Base-by-base conservation (phyloP, 305 asterid species). In the Petunia hybrid region DNA sequence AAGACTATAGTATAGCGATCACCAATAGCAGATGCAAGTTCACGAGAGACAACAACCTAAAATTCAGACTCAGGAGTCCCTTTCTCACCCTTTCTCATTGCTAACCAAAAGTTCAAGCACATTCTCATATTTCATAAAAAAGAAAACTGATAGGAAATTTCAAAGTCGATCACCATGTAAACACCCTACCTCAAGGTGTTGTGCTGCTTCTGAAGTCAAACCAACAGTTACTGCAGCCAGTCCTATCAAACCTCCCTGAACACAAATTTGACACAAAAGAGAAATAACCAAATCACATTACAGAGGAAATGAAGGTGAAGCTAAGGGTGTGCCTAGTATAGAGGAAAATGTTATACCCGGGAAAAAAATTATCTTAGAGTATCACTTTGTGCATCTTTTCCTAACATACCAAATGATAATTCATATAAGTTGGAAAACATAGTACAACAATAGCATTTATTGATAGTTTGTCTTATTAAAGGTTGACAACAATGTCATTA, bases 221-320 rank as follows among this genome's bases (percentile, higher is more conserved):
- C 97, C 98, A 68, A 97, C 98, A 43, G 99, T 97, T 35, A 93
- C 98, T 43, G 99, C 98, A 8, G 99, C 98, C 91, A 94, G 87
- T 79, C 98, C 98, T 85, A 97, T 97, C 90, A 94, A 86, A 59
- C 98, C 99, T 82, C 98, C 98, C 99, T 94, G 85, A 82, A 82
- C 78, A 82, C 77, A 9, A 13, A 82, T 53, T 80, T 51, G 53
- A 80, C 48, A 61, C 22, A 53, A 80, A 43, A 64, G 2, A 64
- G 46, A 59, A 83, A 56, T 48, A 42, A 66, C 45, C 40, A 61
- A 69, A 56, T 77, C 41, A 77, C 77, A 81, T 76, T 36, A 46
- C 65, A 82, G 62, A 57, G 39, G 14, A 76, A 76, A 13, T 57
- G 41, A 1, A 40, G 31, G 31, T 22, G 31, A 22, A 22, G 31